These are phyloP conservation scores for Plasmopara halstedii DNA, from an alignment of 352 stramenopile genomes.

Conservation along the genomic window DNA sequence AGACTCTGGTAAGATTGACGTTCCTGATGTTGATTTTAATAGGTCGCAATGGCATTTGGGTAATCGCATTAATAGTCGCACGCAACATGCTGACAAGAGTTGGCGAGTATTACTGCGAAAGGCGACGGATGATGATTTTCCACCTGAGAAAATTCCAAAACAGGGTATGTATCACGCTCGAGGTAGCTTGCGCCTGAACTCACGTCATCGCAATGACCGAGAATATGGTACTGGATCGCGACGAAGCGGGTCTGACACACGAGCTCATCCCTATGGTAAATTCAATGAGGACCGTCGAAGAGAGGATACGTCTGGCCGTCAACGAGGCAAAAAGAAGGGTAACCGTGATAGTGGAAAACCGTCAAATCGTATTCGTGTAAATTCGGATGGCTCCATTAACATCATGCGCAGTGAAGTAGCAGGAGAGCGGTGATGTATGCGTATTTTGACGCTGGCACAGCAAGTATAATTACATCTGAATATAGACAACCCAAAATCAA, in stretches of 20 bases:
- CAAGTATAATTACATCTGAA: too few relatives aligned
- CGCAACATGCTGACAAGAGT: constrained; percentile 42
- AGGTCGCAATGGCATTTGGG: constrained; percentile 56
- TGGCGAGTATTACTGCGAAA: constrained; percentile 68
- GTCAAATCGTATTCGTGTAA: constrained; percentile 49
- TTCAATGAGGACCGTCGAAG: constrained; percentile 26
- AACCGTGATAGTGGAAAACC: constrained; percentile 34
- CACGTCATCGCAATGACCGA: constrained; percentile 16
- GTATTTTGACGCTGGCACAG: too few relatives aligned
- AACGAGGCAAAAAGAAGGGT: constrained; percentile 18
- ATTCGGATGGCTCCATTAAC: constrained; percentile 56
- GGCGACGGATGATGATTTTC: constrained; percentile 72
- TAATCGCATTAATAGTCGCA: constrained; percentile 39
- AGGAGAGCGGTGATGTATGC: neutral
- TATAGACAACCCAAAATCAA: too few relatives aligned
- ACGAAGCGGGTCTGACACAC: constrained; percentile 9
- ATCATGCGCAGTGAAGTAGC: constrained; percentile 26
- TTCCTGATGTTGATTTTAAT: constrained; percentile 53
- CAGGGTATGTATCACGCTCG: constrained; percentile 58
- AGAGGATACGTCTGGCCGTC: constrained; percentile 15
- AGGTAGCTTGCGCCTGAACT: constrained; percentile 17
- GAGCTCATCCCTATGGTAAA: constrained; percentile 38
- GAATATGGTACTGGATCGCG: constrained; percentile 30
- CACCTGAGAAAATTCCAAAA: constrained; percentile 64
- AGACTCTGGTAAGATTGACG: constrained; percentile 23